Conservation (phyloP, 495 filamentous ascomycete species). For the Penicillium herquei region DNA sequence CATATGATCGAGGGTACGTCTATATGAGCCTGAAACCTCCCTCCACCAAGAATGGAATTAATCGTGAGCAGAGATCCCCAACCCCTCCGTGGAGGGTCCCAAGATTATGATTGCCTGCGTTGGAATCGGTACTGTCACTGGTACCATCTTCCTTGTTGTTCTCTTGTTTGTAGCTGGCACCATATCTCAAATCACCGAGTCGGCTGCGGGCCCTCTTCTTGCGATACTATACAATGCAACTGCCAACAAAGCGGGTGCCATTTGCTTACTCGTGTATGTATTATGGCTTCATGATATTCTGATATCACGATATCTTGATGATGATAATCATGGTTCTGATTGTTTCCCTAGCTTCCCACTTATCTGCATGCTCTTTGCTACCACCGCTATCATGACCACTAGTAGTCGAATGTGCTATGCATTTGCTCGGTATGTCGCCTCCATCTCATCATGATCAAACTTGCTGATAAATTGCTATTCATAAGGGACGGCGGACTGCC, state of each 20-base stretch:
- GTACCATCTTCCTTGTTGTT: conserved; percentile 64
- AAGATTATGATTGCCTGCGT: conserved; percentile 74
- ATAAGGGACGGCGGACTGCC: conserved; percentile 68
- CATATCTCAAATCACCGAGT: conserved; percentile 58
- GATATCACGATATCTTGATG: too few species aligned
- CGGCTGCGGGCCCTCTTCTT: conserved; percentile 61
- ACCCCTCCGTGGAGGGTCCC: conserved; percentile 62
- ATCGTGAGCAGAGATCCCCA: conserved; percentile 60
- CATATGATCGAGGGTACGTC: conserved; percentile 47
- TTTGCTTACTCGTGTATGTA: conserved; percentile 64
- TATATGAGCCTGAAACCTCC: background rate
- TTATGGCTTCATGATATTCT: background rate
- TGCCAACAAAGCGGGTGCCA: conserved; percentile 58
- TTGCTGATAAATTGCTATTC: conserved; percentile 9
- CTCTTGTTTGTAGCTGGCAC: conserved; percentile 63
- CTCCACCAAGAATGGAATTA: background rate
- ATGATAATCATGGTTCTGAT: conserved; percentile 8
- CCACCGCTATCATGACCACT: conserved; percentile 72
- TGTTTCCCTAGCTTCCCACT: conserved; percentile 57
- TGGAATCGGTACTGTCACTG: conserved; percentile 64
- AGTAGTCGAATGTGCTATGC: conserved; percentile 75
- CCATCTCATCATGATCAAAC: background rate
- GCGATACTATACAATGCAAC: conserved; percentile 73
- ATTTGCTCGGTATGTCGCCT: conserved; percentile 52
- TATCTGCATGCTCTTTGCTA: conserved; percentile 69